Evolutionary conservation across 139 green algal genomes (phyloP), one percentile per base, ranked within the genome.

Genomic region (Chlorella sp.): DNA sequence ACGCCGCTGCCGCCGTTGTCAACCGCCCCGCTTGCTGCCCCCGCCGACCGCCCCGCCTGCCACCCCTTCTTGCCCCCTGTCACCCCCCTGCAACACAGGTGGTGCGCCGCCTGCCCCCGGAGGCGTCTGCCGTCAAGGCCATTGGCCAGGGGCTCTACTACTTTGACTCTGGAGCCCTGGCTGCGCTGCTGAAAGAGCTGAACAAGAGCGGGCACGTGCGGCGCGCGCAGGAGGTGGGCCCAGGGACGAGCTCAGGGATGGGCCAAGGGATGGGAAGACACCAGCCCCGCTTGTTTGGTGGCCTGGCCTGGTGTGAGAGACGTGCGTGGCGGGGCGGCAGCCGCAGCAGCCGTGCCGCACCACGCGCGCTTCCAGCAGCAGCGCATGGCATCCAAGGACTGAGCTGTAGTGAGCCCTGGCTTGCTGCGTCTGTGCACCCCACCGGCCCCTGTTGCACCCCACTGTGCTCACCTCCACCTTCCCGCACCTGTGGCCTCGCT

Each of bases 171-270:
- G 92, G 92, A 18, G 96, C 96, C 0, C 88, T 96, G 39, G 96
- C 96, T 2, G 96, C 95, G 0, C 88, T 98, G 83, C 94, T 98
- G 28, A 98, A 98, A 93, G 96, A 98, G 90, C 91, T 98, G n/a
- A 91, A 94, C 73, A 96, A 95, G 78, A 81, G 73, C 40, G 90
- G 88, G 73, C 91, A 92, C 60, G 53, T 40, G 73, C 75, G 81
- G 53, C 81, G 81, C 36, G 91, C 91, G 39, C 87, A 88, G 42
- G 89, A 91, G 87, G 77, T 90, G 86, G 11, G 86, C n/a, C 19
- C 9, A 9, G 12, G 14, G 83, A 4, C 16, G 1, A 34, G 21
- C 57, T 21, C 37, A 34, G 48, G 71, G 34, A 16, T n/a, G n/a
- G n/a, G n/a, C n/a, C n/a, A n/a, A n/a, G n/a, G n/a, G n/a, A n/a